phyloP scores from a whole-genome alignment of 2,329 filamentous ascomycete species.

The Didymella pomorum region DNA sequence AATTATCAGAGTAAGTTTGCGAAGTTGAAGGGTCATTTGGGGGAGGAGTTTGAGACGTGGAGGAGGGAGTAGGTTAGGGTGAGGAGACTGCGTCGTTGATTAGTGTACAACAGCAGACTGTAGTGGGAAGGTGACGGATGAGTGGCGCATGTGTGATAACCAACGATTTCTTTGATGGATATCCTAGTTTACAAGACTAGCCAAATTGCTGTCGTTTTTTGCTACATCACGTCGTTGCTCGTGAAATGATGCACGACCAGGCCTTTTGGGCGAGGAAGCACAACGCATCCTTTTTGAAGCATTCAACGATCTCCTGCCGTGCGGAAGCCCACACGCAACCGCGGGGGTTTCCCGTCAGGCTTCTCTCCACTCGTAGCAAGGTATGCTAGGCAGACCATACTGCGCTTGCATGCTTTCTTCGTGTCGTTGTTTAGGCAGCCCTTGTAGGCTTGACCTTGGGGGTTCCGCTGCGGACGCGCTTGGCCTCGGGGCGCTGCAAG shows the following conservation, averaged over 20 bases:
- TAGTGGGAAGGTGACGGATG: too few relatives aligned
- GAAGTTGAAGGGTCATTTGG: conserved; percentile 77
- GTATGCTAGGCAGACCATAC: background rate
- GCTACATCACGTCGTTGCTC: too few relatives aligned
- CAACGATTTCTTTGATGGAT: too few relatives aligned
- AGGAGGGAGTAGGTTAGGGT: conserved; percentile 52
- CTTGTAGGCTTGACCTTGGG: conserved; percentile 49
- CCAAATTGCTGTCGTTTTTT: too few relatives aligned
- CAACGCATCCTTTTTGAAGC: too few relatives aligned
- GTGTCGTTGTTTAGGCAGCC: conserved; percentile 20
- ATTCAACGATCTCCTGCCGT: background rate
- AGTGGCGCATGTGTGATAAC: too few relatives aligned
- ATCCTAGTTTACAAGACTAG: too few relatives aligned
- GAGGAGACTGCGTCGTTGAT: too few relatives aligned
- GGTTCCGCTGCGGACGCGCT: conserved; percentile 63
- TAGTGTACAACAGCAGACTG: too few relatives aligned
- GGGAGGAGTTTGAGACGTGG: conserved; percentile 78
- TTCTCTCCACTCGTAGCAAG: background rate
- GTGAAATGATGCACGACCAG: too few relatives aligned
- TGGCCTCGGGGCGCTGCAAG: conserved; percentile 81
- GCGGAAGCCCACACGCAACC: background rate
- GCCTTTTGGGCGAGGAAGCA: background rate
- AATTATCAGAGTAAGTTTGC: conserved; percentile 79
- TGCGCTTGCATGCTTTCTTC: background rate
- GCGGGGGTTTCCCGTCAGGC: background rate